Evolutionary conservation across 2,329 filamentous ascomycete genomes (phyloP), one percentile per base, ranked within the genome.

Genomic region (Cytospora piceae): DNA sequence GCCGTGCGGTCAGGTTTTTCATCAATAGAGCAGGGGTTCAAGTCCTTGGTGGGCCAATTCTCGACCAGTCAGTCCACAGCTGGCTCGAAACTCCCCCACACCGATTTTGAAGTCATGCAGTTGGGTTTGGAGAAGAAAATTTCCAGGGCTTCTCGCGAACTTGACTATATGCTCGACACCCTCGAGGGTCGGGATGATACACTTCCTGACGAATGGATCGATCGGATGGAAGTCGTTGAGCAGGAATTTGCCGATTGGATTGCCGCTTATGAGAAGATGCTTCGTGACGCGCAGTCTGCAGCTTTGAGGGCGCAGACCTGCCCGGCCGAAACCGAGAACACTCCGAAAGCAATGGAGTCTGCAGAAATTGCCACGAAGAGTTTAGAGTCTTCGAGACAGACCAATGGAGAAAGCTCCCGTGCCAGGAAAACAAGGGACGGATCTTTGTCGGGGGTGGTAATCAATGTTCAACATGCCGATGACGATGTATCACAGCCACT

Each of bases 161-260:
- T 98, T 68, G 95, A 99, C 75, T 86, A 84, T 59, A 93, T 97
- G 85, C 83, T 99, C 17, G 94, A 99, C 76, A 84, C 87, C 37
- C 82, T 98, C 2, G 95, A 98, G 76, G 94, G 93, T 1, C 83
- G 88, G 63, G 83, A 90, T 53, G 95, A 99, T 72, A 92, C 90
- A 0, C 80, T 99, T 12, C 95, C 95, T 0, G 91, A 96, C 51
- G 76, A 81, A 32, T 99, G 94, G 95, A 87, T 98, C 64, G 92
- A 96, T 71, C 85, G 89, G 5, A 90, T 98, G 79, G 95, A 98
- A 75, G 78, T 79, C 0, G 81, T 96, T 5, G 95, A 99, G 75
- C 81, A 84, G 14, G 85, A 89, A 34, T 97, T 94, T 76, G 86
- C 88, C 9, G 85, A 88, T 29, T 99, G 95, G 95, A 87, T 89